Evolutionary conservation across 2,329 filamentous ascomycete species (phyloP).

Genomic region (Colletotrichum sp.): DNA sequence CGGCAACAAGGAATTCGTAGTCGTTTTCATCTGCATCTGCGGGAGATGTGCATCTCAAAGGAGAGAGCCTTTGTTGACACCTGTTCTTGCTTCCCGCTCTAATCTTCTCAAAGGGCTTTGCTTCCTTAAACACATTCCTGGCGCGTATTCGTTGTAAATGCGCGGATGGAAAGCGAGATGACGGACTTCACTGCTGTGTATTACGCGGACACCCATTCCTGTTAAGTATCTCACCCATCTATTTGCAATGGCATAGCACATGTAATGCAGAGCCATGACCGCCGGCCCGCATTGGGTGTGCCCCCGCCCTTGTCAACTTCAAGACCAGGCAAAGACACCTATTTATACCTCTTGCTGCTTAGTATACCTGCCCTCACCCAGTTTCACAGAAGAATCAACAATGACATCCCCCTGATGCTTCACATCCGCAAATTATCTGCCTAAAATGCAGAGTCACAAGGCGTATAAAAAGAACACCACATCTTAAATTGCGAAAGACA

Average conservation of each 20-base stretch:
- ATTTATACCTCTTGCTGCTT: not conserved
- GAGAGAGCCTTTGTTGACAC: not conserved
- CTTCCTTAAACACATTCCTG: accelerated
- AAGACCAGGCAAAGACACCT: not conserved
- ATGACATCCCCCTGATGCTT: not conserved
- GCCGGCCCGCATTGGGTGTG: not conserved
- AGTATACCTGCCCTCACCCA: not conserved
- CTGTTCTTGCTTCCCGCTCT: not conserved
- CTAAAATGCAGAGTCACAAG: not conserved
- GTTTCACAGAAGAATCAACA: not conserved
- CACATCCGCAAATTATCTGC: accelerated
- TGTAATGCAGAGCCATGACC: not conserved
- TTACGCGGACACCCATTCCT: not conserved
- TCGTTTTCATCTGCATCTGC: no score
- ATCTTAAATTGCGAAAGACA: no score
- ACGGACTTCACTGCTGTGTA: not conserved
- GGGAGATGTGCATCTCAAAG: no score
- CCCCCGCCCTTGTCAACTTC: not conserved
- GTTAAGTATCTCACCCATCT: accelerated
- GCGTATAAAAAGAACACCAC: no score
- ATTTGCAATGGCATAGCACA: not conserved
- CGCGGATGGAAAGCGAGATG: not conserved
- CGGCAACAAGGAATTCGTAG: not conserved
- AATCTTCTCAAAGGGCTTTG: not conserved
- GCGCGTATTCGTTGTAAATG: not conserved